phyloP scores from a whole-genome alignment of 1,284 basidiomycete species.

The Pulveroboletus sp. region DNA sequence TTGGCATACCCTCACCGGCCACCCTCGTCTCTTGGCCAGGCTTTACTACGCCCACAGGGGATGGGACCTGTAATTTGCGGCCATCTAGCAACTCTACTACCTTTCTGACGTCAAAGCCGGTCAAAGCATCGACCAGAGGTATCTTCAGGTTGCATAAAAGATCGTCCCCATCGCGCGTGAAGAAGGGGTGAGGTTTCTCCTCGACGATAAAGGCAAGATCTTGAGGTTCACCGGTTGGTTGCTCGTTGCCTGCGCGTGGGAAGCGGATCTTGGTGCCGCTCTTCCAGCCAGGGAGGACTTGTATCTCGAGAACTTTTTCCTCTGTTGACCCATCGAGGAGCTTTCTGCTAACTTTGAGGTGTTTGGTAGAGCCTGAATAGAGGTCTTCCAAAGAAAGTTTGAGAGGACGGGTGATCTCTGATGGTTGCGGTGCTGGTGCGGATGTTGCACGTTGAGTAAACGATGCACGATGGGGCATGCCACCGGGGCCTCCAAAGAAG shows the following conservation, averaged over 20 bases:
- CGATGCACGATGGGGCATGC: conserved; percentile 36
- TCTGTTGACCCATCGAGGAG: conserved; percentile 74
- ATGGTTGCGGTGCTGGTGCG: conserved; percentile 40
- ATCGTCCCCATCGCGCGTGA: conserved; percentile 81
- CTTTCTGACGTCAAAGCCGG: conserved; percentile 51
- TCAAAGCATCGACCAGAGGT: conserved; percentile 84
- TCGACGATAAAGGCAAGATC: conserved; percentile 91
- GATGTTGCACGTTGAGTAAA: conserved; percentile 27
- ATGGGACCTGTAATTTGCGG: conserved; percentile 65
- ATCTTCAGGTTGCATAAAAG: conserved; percentile 65
- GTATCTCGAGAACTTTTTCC: conserved; percentile 89
- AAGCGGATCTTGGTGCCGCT: conserved; percentile 92
- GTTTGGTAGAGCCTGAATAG: conserved; percentile 88
- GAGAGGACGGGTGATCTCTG: conserved; percentile 82
- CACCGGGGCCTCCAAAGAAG: conserved; percentile 50
- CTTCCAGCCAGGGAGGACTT: conserved; percentile 86
- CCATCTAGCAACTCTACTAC: conserved; percentile 78
- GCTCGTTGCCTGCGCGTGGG: conserved; percentile 85
- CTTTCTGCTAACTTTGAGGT: conserved; percentile 84
- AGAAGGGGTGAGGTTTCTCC: conserved; percentile 82
- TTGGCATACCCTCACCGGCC: conserved; percentile 86
- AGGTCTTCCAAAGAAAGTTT: conserved; percentile 89
- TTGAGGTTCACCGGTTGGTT: conserved; percentile 70
- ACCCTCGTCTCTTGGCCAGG: conserved; percentile 76
- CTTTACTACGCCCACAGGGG: conserved; percentile 75